These are phyloP conservation scores for Stachybotrys echinatus DNA, from an alignment of 2,329 filamentous ascomycete species.

Conservation along the genomic window DNA sequence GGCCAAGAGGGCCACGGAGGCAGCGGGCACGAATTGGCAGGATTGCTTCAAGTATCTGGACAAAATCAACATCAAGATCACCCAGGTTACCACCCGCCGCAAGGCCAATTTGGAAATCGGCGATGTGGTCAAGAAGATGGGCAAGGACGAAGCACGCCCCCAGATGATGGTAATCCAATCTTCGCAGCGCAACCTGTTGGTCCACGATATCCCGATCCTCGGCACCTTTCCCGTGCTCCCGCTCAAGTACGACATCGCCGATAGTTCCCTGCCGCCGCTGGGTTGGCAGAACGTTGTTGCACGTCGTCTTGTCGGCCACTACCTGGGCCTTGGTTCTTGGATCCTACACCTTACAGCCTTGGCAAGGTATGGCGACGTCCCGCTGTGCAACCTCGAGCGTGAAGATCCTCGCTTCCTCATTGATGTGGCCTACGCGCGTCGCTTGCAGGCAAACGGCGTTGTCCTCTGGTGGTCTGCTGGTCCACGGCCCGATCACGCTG, in stretches of 20 bases:
- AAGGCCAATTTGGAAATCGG: slow-evolving; percentile 86
- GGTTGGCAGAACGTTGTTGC: slow-evolving; percentile 92
- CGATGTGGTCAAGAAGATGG: slow-evolving; percentile 85
- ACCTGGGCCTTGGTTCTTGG: slow-evolving; percentile 90
- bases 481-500: slow-evolving; percentile 87
- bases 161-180: slow-evolving; percentile 88
- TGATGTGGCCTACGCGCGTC: slow-evolving; percentile 87
- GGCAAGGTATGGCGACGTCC: slow-evolving; percentile 87
- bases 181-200: slow-evolving; percentile 71
- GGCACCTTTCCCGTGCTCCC: slow-evolving; percentile 80
- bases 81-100: slow-evolving; percentile 80
- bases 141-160: slow-evolving; percentile 74
- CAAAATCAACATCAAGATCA: slow-evolving; percentile 76
- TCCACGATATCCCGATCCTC: slow-evolving; percentile 79
- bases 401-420: slow-evolving; percentile 95
- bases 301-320: slow-evolving; percentile 80
- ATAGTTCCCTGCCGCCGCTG: slow-evolving; percentile 83
- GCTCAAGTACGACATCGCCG: slow-evolving; percentile 74
- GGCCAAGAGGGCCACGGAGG: slow-evolving; percentile 58
- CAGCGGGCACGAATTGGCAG: slow-evolving; percentile 67
- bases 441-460: slow-evolving; percentile 85
- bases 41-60: slow-evolving; percentile 84
- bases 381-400: slow-evolving; percentile 88
- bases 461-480: slow-evolving; percentile 95
- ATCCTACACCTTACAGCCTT: slow-evolving; percentile 82